These are phyloP conservation scores for Suillus luteus DNA, from an alignment of 768 basidiomycete genomes.

Conservation along the genomic window DNA sequence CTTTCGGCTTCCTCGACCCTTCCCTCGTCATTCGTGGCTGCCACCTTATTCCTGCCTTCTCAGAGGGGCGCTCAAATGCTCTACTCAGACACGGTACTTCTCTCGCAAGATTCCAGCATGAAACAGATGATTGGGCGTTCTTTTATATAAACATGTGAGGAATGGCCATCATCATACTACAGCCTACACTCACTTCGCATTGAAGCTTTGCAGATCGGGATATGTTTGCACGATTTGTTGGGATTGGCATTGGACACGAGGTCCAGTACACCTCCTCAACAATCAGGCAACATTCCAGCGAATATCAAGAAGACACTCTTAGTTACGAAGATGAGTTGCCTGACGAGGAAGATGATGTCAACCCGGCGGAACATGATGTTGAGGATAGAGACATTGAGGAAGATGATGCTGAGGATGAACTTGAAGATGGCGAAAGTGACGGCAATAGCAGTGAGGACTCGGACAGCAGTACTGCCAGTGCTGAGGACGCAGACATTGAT, in stretches of 20 bases:
- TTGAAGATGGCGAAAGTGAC: no score
- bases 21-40: conserved; percentile 20
- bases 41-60: conserved; percentile 30
- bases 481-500: no score
- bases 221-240: conserved; percentile 38
- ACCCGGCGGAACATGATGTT: no score
- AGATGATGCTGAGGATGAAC: no score
- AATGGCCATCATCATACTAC: no score
- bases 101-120: background rate
- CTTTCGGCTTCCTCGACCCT: conserved; percentile 31
- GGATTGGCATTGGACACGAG: conserved; percentile 34
- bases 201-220: conserved; percentile 39
- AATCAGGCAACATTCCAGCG: background rate
- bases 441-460: no score
- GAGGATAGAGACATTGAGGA: no score
- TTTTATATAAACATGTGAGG: conserved; percentile 19
- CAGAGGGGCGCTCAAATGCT: conserved; percentile 19
- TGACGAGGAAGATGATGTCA: no score
- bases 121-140: conserved; percentile 15
- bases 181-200: no score
- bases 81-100: conserved; percentile 14
- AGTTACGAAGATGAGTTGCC: no score
- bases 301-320: no score
- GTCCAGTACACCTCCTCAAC: background rate
- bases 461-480: no score